Evolutionary conservation across 129 eudicot genomes (phyloP), one percentile per base, ranked within the genome.

Genomic region (Flaveria bidentis): DNA sequence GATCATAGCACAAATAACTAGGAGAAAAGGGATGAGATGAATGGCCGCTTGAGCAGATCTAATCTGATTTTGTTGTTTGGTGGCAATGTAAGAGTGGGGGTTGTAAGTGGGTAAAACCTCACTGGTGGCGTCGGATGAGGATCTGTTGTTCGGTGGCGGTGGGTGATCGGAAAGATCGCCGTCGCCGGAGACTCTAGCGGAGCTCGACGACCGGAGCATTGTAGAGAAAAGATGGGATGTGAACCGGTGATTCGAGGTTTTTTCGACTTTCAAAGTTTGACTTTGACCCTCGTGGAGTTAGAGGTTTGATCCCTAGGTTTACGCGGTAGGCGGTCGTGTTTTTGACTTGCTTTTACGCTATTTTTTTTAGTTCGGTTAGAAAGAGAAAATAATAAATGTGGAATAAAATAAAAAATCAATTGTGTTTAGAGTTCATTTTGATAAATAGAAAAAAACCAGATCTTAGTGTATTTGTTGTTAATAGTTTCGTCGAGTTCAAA

Each of bases 1-100:
- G 78, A 87, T 75, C 41, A 85, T 62, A 23, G 84, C 92, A 52
- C 87, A 87, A 50, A 87, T 42, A 6, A 82, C 56, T 5, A 87
- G 68, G 15, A 87, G 46, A 30, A 82, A 49, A 10, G 92, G 92
- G 75, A 87, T 87, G 76, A 85, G 63, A 73, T 87, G 92, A 18
- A 87, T 69, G 49, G 87, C 92, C 42, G 79, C 49, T 67, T 85
- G 85, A 11, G 92, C 88, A 73, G 89, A 87, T 85, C 87, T 82
- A 80, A 85, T 81, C 13, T 86, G 87, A 60, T 55, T 68, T 13
- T 50, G 78, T 25, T 87, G 87, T 74, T 83, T 85, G 65, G 75
- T 87, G 1, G 87, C 84, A 8, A 65, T 77, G 51, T 79, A 74
- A 5, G 92, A 87, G 11, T 69, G 70, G 18, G 92, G 92, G 61